Evolutionary conservation across 805 yeast species (phyloP).

Genomic region (Cyberlindnera sargentensis): DNA sequence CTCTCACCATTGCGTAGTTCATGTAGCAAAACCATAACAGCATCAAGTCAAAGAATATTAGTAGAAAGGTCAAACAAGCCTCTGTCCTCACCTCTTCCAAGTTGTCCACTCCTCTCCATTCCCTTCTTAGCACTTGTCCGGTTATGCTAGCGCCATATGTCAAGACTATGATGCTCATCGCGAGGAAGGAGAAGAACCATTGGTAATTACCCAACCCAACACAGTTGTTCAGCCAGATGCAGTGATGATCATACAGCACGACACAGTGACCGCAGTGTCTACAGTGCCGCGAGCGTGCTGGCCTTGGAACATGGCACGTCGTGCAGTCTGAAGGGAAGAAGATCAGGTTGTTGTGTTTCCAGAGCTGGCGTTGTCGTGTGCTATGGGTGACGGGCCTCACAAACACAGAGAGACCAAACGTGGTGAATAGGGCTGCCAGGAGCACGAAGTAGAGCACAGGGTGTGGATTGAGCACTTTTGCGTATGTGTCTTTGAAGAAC

Average conservation of each 20-base stretch:
- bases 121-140: slow-evolving; percentile 4
- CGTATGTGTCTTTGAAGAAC: slow-evolving; percentile 12
- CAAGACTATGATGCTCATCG: slow-evolving; percentile 39
- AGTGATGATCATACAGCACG: slow-evolving; percentile 65
- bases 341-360: slow-evolving; percentile 14
- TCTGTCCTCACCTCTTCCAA: slow-evolving; percentile 7
- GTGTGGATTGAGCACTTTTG: slow-evolving; percentile 12
- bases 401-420: slow-evolving; percentile 10
- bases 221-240: slow-evolving; percentile 69
- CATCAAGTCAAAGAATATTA: slow-evolving; percentile 37
- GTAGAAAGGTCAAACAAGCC: slow-evolving; percentile 31
- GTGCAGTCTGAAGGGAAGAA: slow-evolving; percentile 31
- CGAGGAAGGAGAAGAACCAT: slow-evolving; percentile 52
- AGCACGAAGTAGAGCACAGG: slow-evolving; percentile 11
- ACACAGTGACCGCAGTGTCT: slow-evolving; percentile 59
- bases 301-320: slow-evolving; percentile 56
- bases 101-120: slow-evolving; percentile 1
- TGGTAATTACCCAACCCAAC: slow-evolving; percentile 59
- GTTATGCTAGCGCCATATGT: slow-evolving; percentile 34
- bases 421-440: slow-evolving; percentile 2
- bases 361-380: background rate
- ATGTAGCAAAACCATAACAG: slow-evolving; percentile 35
- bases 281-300: slow-evolving; percentile 75
- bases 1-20: slow-evolving; percentile 44
- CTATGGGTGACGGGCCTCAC: slow-evolving; percentile 8